Evolutionary conservation across 495 filamentous ascomycete genomes (phyloP).

Genomic region (Penicillium paxilli): DNA sequence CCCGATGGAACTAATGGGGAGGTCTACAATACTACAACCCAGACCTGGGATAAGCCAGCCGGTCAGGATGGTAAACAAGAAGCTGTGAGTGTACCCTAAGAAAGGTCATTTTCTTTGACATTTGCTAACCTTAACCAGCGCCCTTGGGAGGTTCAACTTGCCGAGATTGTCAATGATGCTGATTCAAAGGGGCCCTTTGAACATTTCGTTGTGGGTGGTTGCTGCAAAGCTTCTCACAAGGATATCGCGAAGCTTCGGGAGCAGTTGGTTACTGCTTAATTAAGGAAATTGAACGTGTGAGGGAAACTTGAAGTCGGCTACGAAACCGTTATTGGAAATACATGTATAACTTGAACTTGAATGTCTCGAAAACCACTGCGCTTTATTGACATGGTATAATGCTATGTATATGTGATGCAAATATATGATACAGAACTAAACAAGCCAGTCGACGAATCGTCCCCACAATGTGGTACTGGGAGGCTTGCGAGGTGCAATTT

Average conservation of each 20-base stretch:
- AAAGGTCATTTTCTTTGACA: not conserved
- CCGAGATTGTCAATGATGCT: slow-evolving; percentile 33
- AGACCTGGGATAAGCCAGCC: slow-evolving; percentile 53
- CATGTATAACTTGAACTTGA: slow-evolving; percentile 1
- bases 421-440: not conserved
- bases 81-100: slow-evolving; percentile 14
- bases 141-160: slow-evolving; percentile 52
- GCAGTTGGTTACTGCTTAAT: slow-evolving; percentile 19
- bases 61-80: slow-evolving; percentile 8
- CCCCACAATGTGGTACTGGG: slow-evolving; percentile 21
- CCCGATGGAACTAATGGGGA: slow-evolving; percentile 69
- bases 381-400: not conserved
- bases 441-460: slow-evolving; percentile 34
- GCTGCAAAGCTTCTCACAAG: slow-evolving; percentile 55
- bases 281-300: not conserved
- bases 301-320: slow-evolving; percentile 9
- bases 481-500: slow-evolving; percentile 23
- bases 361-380: not conserved
- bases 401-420: not conserved
- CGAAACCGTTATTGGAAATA: slow-evolving; percentile 3
- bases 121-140: slow-evolving; percentile 21
- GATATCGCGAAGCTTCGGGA: slow-evolving; percentile 50
- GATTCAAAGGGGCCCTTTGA: slow-evolving; percentile 47
- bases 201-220: slow-evolving; percentile 58
- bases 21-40: slow-evolving; percentile 60